phyloP scores from a whole-genome alignment of 176 grass and related monocot species.

The Stipa capillata region DNA sequence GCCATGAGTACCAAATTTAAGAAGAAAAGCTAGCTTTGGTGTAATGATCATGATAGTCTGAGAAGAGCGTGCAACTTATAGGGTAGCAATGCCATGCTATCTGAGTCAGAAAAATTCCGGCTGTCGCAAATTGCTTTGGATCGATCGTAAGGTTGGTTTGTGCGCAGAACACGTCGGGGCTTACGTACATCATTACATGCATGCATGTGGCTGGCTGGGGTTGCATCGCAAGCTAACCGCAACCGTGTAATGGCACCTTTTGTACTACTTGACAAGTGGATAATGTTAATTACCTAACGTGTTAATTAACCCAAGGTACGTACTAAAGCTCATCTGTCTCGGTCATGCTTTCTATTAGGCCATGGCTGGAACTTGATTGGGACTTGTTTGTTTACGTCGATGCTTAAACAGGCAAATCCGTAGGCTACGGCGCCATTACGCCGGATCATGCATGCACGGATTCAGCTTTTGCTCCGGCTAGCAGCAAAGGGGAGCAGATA shows the following conservation, averaged over 20 bases:
- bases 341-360: too few relatives aligned
- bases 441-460: neutral
- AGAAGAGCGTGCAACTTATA: constrained; percentile 6
- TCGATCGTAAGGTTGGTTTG: neutral
- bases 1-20: neutral
- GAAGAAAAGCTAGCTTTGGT: neutral
- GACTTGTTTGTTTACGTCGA: neutral
- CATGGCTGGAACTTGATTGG: too few relatives aligned
- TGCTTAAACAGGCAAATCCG: neutral
- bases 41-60: neutral
- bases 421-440: neutral
- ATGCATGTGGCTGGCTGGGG: neutral
- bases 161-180: neutral
- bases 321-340: too few relatives aligned
- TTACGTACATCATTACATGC: too few relatives aligned
- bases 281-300: neutral
- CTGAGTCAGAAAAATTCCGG: neutral
- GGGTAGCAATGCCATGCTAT: neutral
- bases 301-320: too few relatives aligned
- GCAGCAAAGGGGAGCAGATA: constrained; percentile 16
- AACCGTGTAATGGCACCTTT: neutral
- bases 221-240: neutral
- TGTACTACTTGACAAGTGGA: neutral
- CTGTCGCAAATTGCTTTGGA: neutral
- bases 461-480: neutral